phyloP scores from a whole-genome alignment of 2,329 filamentous ascomycete species.

The Phyllosticta ampelicida region DNA sequence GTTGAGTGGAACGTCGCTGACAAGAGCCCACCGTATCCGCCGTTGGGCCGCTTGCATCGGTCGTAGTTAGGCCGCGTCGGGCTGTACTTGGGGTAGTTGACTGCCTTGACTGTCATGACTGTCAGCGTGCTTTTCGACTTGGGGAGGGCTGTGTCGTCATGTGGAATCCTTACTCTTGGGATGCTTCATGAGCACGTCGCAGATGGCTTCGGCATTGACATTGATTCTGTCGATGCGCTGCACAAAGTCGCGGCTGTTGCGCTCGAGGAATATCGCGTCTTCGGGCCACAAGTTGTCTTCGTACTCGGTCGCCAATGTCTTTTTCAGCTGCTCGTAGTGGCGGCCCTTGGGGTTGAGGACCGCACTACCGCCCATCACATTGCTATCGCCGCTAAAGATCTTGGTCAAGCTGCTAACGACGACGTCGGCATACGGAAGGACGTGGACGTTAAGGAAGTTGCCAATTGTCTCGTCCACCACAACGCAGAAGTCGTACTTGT shows the following conservation, averaged over 20 bases:
- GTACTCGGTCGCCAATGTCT: conserved; percentile 52
- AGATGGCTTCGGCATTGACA: conserved; percentile 72
- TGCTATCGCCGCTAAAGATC: conserved; percentile 93
- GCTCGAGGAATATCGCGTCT: conserved; percentile 88
- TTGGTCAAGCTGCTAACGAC: conserved; percentile 94
- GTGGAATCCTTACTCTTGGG: conserved; percentile 33
- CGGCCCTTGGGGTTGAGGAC: conserved; percentile 56
- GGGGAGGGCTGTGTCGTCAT: background rate
- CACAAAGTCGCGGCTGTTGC: conserved; percentile 88
- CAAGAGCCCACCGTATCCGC: conserved; percentile 82
- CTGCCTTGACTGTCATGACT: conserved; percentile 49
- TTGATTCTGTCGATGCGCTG: conserved; percentile 77
- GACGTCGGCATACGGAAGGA: conserved; percentile 78
- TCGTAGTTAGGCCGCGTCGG: conserved; percentile 66
- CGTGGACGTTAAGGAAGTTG: conserved; percentile 91
- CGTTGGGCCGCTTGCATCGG: conserved; percentile 57
- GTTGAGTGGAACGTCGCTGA: conserved; percentile 68
- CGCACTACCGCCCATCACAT: conserved; percentile 83
- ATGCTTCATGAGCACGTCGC: conserved; percentile 54
- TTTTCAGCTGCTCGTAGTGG: conserved; percentile 61
- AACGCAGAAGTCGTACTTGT: conserved; percentile 77
- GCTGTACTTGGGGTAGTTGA: conserved; percentile 81
- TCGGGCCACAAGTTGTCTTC: conserved; percentile 92
- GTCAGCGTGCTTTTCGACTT: conserved; percentile 12
- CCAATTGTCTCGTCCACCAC: conserved; percentile 95